Percentiles rank a stretch among this genome's conserved stretches.
Evolutionary conservation across 306 rosid species (phyloP).

Genomic region (Alnus glutinosa): DNA sequence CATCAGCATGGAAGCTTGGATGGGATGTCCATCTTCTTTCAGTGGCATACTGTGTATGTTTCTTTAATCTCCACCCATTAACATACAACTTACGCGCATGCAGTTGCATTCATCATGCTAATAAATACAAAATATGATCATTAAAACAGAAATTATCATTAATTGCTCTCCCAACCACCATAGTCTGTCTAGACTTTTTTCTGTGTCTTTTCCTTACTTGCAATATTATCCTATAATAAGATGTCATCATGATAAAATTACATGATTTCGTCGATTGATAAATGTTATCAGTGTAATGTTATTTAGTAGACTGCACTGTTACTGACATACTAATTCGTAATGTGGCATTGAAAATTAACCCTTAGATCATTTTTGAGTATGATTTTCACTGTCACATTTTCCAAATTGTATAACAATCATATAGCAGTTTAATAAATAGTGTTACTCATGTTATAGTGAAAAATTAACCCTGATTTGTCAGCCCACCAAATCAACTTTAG

Average conservation of each 20-base stretch:
- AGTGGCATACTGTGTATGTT: constrained; percentile 79
- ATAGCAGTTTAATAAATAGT: too few species aligned
- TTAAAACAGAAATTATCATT: background rate
- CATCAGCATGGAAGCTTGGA: constrained; percentile 83
- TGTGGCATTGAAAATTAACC: too few species aligned
- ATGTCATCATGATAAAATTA: background rate
- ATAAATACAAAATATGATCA: background rate
- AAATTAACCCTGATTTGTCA: background rate
- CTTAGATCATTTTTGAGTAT: too few species aligned
- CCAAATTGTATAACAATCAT: too few species aligned
- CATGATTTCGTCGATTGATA: background rate
- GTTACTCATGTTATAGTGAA: too few species aligned
- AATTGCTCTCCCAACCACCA: background rate
- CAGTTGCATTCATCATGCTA: background rate
- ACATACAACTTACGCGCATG: background rate
- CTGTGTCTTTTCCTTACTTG: background rate
- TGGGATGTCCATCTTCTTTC: constrained; percentile 88
- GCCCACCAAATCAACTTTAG: background rate
- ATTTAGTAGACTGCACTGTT: too few species aligned
- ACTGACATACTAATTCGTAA: too few species aligned
- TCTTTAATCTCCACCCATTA: background rate
- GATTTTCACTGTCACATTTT: too few species aligned
- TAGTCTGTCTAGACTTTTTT: background rate
- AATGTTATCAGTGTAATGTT: too few species aligned
- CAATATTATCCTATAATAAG: background rate